Evolutionary conservation across 352 stramenopile genomes (phyloP), one percentile per base, ranked within the genome.

Genomic region (Nannochloropsis limnetica): DNA sequence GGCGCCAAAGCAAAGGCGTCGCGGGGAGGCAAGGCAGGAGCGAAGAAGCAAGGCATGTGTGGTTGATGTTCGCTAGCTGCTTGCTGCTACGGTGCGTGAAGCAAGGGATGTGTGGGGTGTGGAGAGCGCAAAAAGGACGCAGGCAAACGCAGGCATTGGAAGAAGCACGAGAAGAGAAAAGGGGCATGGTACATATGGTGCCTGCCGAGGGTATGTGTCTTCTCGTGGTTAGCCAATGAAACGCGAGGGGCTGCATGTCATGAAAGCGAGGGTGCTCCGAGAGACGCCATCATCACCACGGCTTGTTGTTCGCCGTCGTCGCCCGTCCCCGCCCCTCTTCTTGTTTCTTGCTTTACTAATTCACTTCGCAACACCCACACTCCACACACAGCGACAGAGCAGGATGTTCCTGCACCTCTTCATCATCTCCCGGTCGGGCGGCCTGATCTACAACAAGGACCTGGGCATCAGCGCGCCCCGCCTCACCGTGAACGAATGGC

Each of bases 391-490:
- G 37, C 37, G 1, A 74, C 79, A 81, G 17, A 49, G 22, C 22
- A n/a, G 14, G 5, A 96, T 95, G 91, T 90, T 96, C 83, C 89
- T 95, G 69, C 94, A 94, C 82, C 88, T 97, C 49, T 96, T 96
- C 84, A 92, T 97, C 86, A 96, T 97, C 87, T 96, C 96, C 87
- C 95, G 95, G 88, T 92, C 92, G 1, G 93, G 93, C 37, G 92
- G 93, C 3, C 88, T 97, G 67, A 92, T 97, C 81, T 97, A 96
- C 88, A 92, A 96, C 69, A 88, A 95, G 86, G 91, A 96, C 84
- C 88, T 96, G 80, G 95, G 92, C 81, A 83, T 88, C 3, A 87
- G 88, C 0, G 93, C 92, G 61, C 92, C 93, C 32, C 91, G 92
- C 81, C 88, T 97, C 44, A 93, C 86, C 81, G 92, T 90, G 54